Evolutionary conservation across 768 basidiomycete genomes (phyloP), one percentile per base, ranked within the genome.

Genomic region (Macrolepiota dolichaula): DNA sequence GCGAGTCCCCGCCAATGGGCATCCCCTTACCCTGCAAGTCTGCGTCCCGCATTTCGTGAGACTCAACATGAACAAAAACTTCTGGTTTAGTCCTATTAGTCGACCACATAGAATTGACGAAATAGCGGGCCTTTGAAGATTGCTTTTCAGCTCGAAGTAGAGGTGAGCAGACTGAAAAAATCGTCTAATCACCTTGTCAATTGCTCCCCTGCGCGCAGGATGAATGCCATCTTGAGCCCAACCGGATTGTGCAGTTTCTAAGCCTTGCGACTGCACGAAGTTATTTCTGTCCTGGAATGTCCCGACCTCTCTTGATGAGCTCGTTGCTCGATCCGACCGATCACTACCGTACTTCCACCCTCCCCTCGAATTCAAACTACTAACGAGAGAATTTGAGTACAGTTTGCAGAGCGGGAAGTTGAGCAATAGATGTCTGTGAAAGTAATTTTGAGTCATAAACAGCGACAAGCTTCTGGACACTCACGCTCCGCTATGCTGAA

Each of bases 371-470:
- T 77, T 76, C 55, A 77, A 63, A 22, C 66, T 75, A 50, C 77
- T 77, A 71, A 79, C 68, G n/a, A 78, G 67, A 0, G 73, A 74
- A 66, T 77, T 79, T 15, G 76, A 74, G 66, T 77, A 77, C 2
- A 79, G 69, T 64, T 78, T 78, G 44, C 74, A 71, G 19, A 77
- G 71, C 1, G 72, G 70, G 53, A 77, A 70, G 65, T 74, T 75
- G 67, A 77, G 74, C 11, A 73, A 64, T 6, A 78, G 66, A 64
- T 78, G 73, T 40, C 76, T 77, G 61, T 17, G 32, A 27, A 42
- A 13, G 27, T 10, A 50, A 22, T 25, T 51, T 32, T 40, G 29
- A 32, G 29, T 32, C 29, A 32, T 32, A 32, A 7, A 7, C 29
- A 3, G 7, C 29, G 29, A 32, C 29, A 32, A 32, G 7, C 29